Base-by-base conservation (phyloP, 208 protist genomes). In the Wallacemonas sp. region DNA sequence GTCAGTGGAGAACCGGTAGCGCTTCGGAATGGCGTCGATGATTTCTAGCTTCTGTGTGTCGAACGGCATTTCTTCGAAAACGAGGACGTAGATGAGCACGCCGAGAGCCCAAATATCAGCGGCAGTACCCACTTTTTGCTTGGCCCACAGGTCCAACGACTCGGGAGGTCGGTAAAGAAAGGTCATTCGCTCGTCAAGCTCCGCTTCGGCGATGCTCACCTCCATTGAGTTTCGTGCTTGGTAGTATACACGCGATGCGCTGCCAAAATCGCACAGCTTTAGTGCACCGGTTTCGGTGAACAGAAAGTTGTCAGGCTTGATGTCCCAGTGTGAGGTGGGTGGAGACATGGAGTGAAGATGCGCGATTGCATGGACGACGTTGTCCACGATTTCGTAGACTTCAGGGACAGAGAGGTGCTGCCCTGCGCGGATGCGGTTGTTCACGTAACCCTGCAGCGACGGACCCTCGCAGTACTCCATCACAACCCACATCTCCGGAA, bases 211-310 rank as follows among this genome's bases (percentile, higher is more conserved):
- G 16, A 73, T 56, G 24, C 39, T 27, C 5, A 90, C 74, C 46
- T 97, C 88, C n/a, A 68, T 24, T 6, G 87, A 70, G 30, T 83
- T 91, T 57, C 71, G 48, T 34, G 74, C 72, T 54, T 85, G 61
- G 76, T 93, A 97, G 56, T 82, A 88, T 36, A 69, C 21, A 11
- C 70, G 72, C 0, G 90, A 95, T 12, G 87, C 73, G 64, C 82
- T 94, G 26, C 95, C 96, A 75, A 98, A 98, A 67, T 99, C 97
- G 66, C 96, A 98, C n/a, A 99, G 61, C 56, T 98, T 98, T 21
- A 93, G 85, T 12, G 63, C 46, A 17, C 72, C 76, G n/a, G 72
- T 71, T 5, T 76, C 65, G 1, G 68, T 64, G 32, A 84, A 90
- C 17, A 98, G 68, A 47, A 98, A 80, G 66, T 98, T 98, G 27